Conservation (phyloP, 2,329 filamentous ascomycete genomes). For the Alternaria sp. region DNA sequence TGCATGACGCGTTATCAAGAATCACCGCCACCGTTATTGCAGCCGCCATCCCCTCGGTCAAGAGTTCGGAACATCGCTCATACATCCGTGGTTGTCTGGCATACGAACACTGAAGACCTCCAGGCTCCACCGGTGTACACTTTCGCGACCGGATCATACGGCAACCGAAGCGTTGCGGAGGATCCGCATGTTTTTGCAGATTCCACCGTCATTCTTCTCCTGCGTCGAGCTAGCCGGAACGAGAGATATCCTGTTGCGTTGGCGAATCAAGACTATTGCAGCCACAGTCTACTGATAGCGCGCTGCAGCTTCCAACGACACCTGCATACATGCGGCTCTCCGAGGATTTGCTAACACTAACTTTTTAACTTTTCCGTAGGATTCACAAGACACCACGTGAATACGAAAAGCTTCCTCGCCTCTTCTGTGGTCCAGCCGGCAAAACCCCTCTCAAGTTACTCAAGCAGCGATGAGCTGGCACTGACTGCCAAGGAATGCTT, state of each 20-base stretch:
- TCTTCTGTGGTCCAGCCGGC: neutral
- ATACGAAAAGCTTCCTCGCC: slow-evolving; percentile 5
- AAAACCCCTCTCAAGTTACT: slow-evolving; percentile 1
- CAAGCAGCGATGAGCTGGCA: slow-evolving; percentile 2
- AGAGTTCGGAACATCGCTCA: slow-evolving; percentile 12
- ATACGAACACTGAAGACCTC: slow-evolving; percentile 7
- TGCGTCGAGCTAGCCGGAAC: slow-evolving; percentile 32
- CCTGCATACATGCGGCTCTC: slow-evolving; percentile 17
- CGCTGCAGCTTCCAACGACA: slow-evolving; percentile 27
- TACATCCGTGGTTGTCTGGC: slow-evolving; percentile 1
- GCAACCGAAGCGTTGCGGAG: slow-evolving; percentile 15
- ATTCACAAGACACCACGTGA: slow-evolving; percentile 15
- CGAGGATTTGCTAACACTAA: neutral
- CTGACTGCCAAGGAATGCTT: neutral
- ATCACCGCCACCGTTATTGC: neutral
- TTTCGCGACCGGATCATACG: neutral
- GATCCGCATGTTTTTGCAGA: slow-evolving; percentile 12
- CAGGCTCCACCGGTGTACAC: slow-evolving; percentile 4
- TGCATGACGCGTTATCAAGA: neutral
- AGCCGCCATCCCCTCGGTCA: neutral
- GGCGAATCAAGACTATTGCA: slow-evolving; percentile 42
- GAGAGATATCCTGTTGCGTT: slow-evolving; percentile 15
- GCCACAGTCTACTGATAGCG: slow-evolving; percentile 31
- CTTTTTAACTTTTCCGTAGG: neutral
- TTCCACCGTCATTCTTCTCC: slow-evolving; percentile 30